Base-by-base conservation (phyloP, 306 rosid genomes). In the Citrullus amarus region DNA sequence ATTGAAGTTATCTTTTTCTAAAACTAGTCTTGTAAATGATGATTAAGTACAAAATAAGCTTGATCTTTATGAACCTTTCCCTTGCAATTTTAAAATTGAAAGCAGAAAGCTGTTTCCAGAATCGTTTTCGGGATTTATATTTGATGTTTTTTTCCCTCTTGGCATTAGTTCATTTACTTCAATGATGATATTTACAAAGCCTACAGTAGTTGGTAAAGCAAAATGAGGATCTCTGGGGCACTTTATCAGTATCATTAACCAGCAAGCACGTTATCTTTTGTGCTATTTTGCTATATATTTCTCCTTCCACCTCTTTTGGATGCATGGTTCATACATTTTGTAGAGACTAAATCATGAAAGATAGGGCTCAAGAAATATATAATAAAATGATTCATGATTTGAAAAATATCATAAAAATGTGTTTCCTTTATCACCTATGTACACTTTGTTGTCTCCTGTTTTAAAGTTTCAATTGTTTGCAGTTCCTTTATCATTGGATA, bases 401-500 rank as follows among this genome's bases (percentile, higher is more conserved):
- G 77, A 16, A 48, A 72, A 25, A 60, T 28, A 51, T 1, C 20
- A 5, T 10, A 12, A 11, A 44, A 46, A 25, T 13, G 58, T 72
- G 16, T 72, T 46, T 30, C 59, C 58, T 72, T 36, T 22, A 22
- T 56, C 28, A 53, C 62, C 30, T 28, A 8, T 34, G 50, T 75
- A 17, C 18, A 51, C 41, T 20, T 25, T 56, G 30, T 4, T 30
- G 50, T 54, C 28, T 75, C 48, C 57, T 34, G 63, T 16, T 34
- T 61, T 80, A 67, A 48, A 79, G 7, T 7, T 48, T 71, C 57
- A 71, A 48, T 81, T 17, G 80, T 73, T 90, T 88, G 68, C 91
- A 95, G 99, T 72, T 81, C 92, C 97, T 44, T 54, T 89, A 77
- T 81, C 92, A 5, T 77, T 92, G 79, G 84, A 87, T 53, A 77